A percentile compares a stretch with the other conserved stretches of the same genome.
phyloP scores from a whole-genome alignment of 164 flowering plant species.

The Euptelea pleiosperma region DNA sequence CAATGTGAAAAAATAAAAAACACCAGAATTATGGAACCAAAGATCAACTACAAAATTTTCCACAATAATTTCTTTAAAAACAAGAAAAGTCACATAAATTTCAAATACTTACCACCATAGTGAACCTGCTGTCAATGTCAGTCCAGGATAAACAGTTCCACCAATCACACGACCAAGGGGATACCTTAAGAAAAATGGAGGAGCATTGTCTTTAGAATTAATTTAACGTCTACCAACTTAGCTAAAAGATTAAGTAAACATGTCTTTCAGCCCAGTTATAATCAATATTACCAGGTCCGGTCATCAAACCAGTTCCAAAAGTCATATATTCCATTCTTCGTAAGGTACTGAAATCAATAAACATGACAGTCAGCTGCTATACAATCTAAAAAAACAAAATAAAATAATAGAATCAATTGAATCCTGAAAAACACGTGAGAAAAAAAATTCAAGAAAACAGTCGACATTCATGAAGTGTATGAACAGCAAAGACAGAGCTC shows the following conservation, averaged over 20 bases:
- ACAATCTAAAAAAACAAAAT: not conserved
- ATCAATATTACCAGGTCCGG: slow-evolving; percentile 78
- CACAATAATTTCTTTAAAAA: not conserved
- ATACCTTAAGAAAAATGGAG: slow-evolving; percentile 52
- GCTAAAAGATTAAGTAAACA: not conserved
- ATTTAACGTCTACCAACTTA: not conserved
- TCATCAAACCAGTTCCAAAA: slow-evolving; percentile 99
- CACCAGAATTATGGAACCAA: not conserved
- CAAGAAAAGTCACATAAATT: not conserved
- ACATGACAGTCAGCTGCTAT: slow-evolving; percentile 8
- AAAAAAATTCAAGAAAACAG: not conserved
- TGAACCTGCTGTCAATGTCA: slow-evolving; percentile 96
- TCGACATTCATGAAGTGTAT: not conserved
- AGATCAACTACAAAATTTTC: not conserved
- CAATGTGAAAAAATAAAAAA: not conserved
- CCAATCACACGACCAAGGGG: slow-evolving; percentile 99
- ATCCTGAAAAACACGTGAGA: not conserved
- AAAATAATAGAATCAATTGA: too few relatives aligned
- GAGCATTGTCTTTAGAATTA: not conserved
- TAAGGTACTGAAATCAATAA: slow-evolving; percentile 68
- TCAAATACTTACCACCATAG: slow-evolving; percentile 69
- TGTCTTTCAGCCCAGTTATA: slow-evolving; percentile 1
- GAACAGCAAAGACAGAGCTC: not conserved
- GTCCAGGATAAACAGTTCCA: slow-evolving; percentile 98
- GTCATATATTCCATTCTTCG: slow-evolving; percentile 92